Base-by-base conservation (phyloP, 345 rosid genomes). In the Boechera stricta region DNA sequence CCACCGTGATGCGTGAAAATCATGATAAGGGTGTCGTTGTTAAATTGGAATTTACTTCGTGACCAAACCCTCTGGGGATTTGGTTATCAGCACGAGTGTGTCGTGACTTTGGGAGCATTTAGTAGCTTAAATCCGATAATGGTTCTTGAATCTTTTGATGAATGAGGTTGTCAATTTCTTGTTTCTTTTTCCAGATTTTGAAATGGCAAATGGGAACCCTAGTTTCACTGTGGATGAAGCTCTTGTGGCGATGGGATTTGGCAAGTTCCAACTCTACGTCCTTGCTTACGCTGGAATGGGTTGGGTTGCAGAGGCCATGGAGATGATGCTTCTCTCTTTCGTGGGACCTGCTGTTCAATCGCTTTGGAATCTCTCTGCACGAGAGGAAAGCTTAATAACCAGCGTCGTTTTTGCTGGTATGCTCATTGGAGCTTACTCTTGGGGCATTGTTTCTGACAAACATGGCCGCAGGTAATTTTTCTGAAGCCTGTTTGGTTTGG, bases 291-390 rank as follows among this genome's bases (percentile, higher is more conserved):
- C 97, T 62, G 98, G 97, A 72, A 86, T 94, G 94, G 98, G 89
- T 58, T 89, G 89, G 98, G 33, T 87, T 71, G 93, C 91, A 7
- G 98, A 94, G 66, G 98, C 98, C 4, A 94, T 94, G 98, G 97
- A 94, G 75, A 84, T 91, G 91, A 94, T 94, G 98, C 91, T 94
- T 28, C 93, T 94, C 35, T 94, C 97, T 26, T 91, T 87, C 73
- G 73, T 94, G 2, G 98, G 98, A 52, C 93, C 97, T 24, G 92
- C 91, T 39, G 91, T 94, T 65, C 87, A 88, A 77, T 79, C 86
- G 12, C 48, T 73, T 0, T 94, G 98, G 98, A 79, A 53, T 70
- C 96, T 94, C 75, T 83, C 94, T 75, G 68, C 98, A 13, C 78
- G 79, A 28, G 80, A 90, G 70, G 93, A 94, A 76, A 90, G 94